Evolutionary conservation across 345 rosid species (phyloP), one percentile per base, ranked within the genome.

Genomic region (Murraya paniculata): DNA sequence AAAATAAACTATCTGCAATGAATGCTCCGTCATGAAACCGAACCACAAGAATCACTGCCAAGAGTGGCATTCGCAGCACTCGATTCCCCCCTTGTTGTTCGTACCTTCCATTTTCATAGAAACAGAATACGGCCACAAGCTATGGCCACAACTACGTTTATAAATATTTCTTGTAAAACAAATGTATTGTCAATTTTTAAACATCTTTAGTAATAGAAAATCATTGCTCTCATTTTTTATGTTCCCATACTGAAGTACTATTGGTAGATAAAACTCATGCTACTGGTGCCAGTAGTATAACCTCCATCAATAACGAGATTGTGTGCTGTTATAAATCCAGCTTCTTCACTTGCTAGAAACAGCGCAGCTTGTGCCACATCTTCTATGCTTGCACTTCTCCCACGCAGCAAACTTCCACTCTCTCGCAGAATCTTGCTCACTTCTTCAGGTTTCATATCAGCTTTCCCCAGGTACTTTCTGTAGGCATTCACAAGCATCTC

Each of bases 241-340:
- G 5, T 45, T 45, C 57, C 57, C 1, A 1, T 53, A 18, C 57
- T 18, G 22, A 5, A 53, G 7, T 5, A 41, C 35, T 77, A 75
- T 5, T 83, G 71, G 82, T 93, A 94, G 78, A 93, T 91, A 77
- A 86, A 86, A 64, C 74, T 76, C 88, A 88, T 81, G 38, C 73
- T 59, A 21, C 45, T 80, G 65, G 75, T 62, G 30, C 88, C 93
- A 21, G 97, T 84, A 9, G 98, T 94, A 64, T 64, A 93, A 9
- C 98, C 95, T 2, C 98, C 98, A 79, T 93, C 97, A 38, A 93
- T 48, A 4, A 94, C 88, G 27, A 94, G 85, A 76, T 94, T 94
- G 72, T 94, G 97, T 69, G 87, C 96, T 28, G 96, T 93, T 36
- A 92, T 79, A 64, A 85, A 94, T 6, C 94, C 93, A 0, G 95